Percentiles rank a stretch among this genome's conserved stretches.
Evolutionary conservation across 225 moss, liverwort and hornwort genomes (phyloP).

Genomic region (Bryum argenteum): DNA sequence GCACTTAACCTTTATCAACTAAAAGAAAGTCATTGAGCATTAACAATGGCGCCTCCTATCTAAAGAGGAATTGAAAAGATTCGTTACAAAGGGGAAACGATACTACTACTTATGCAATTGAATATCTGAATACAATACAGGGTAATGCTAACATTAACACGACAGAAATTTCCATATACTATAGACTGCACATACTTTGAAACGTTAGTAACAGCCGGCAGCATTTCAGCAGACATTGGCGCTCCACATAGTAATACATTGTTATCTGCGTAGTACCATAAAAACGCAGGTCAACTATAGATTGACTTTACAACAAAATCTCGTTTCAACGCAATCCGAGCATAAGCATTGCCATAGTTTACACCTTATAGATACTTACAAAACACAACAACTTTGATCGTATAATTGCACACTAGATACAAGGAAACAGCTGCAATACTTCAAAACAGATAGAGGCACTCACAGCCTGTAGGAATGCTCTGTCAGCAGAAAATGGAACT

Average conservation of each 20-base stretch:
- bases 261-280: slow-evolving; percentile 59
- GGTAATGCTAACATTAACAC: slow-evolving; percentile 14
- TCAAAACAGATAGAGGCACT: slow-evolving; percentile 37
- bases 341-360: not conserved
- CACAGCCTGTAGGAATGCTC: slow-evolving; percentile 71
- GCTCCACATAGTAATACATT: slow-evolving; percentile 86
- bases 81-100: not conserved
- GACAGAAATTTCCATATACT: slow-evolving; percentile 21
- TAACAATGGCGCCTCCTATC: not conserved
- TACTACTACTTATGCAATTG: not conserved
- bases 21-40: slow-evolving; percentile 2
- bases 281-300: slow-evolving; percentile 20
- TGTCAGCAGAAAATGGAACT: slow-evolving; percentile 53
- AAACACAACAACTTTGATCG: slow-evolving; percentile 17
- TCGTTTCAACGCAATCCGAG: not conserved
- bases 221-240: slow-evolving; percentile 84
- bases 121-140: not conserved
- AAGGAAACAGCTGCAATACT: slow-evolving; percentile 9
- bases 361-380: not conserved
- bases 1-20: slow-evolving; percentile 18
- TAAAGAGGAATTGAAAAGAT: not conserved
- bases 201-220: slow-evolving; percentile 78
- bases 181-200: slow-evolving; percentile 56
- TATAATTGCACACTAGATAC: slow-evolving; percentile 6
- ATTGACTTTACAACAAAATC: slow-evolving; percentile 2